Conservation (phyloP, 345 rosid genomes). For the Eucalyptus regnans region DNA sequence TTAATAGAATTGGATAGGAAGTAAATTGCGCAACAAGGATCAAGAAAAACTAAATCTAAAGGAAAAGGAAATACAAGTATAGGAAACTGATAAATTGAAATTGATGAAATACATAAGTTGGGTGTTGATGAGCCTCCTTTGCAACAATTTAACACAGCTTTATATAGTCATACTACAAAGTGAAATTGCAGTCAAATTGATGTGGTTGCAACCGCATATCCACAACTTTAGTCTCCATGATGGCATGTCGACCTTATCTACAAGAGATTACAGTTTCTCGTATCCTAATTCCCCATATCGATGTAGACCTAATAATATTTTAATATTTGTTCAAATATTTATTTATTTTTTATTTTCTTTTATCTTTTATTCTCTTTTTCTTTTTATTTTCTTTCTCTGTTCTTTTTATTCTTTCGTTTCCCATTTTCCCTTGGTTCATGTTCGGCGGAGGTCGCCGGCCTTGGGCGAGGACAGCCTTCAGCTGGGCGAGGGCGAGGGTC, state of each 20-base stretch:
- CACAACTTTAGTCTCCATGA: neutral
- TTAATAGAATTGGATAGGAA: neutral
- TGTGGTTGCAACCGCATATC: neutral
- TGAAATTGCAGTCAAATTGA: neutral
- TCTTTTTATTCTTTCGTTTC: too few relatives aligned
- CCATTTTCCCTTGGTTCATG: too few relatives aligned
- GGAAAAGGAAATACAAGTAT: neutral
- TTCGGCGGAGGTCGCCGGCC: too few relatives aligned
- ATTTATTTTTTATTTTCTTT: too few relatives aligned
- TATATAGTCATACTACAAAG: too few relatives aligned
- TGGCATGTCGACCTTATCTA: rapidly evolving
- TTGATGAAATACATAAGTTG: neutral
- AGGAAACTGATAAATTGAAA: neutral
- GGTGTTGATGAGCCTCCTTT: neutral
- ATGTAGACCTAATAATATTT: too few relatives aligned
- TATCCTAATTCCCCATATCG: too few relatives aligned
- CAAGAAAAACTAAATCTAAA: neutral
- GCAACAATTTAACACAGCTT: neutral
- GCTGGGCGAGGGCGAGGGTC: too few relatives aligned
- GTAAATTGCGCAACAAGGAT: neutral
- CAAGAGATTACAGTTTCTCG: neutral
- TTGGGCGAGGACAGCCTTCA: too few relatives aligned
- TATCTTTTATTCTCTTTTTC: too few relatives aligned
- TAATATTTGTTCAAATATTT: too few relatives aligned
- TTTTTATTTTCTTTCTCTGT: too few relatives aligned